Conservation (phyloP, 108 stramenopile genomes). For the Cyclotella baltica region DNA sequence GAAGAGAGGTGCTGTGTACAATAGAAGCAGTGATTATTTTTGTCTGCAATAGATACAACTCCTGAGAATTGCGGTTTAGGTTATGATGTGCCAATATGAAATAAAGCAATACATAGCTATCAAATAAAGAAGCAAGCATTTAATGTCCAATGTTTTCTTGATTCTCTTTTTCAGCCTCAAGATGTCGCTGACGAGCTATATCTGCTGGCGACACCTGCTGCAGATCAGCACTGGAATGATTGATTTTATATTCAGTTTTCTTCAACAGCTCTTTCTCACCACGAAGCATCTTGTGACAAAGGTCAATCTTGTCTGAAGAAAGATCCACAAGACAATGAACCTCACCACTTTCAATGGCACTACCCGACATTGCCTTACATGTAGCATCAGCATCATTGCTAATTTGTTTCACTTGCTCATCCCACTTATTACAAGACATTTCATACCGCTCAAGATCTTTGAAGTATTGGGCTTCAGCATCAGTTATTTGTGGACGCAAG, state of each 20-base stretch:
- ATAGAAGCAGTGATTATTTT: no score
- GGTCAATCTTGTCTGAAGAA: conserved; percentile 32
- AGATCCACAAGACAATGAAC: conserved; percentile 43
- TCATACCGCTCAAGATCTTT: conserved; percentile 64
- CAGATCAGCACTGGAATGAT: conserved; percentile 23
- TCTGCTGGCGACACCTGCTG: conserved; percentile 22
- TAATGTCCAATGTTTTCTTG: background rate
- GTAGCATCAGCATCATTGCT: conserved; percentile 26
- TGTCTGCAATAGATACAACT: no score
- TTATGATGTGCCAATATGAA: no score
- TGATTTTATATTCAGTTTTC: conserved; percentile 35
- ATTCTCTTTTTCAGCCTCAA: conserved; percentile 34
- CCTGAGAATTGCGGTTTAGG: no score
- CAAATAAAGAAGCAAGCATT: no score
- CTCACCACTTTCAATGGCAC: conserved; percentile 42
- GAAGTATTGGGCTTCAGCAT: conserved; percentile 79
- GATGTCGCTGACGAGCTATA: conserved; percentile 14
- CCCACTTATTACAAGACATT: conserved; percentile 58
- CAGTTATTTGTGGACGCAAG: conserved; percentile 70
- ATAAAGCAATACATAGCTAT: no score
- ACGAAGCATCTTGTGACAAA: conserved; percentile 38
- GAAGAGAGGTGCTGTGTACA: no score
- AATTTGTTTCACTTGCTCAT: conserved; percentile 47
- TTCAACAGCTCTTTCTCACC: conserved; percentile 42
- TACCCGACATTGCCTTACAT: conserved; percentile 45